Percentiles rank a stretch among this genome's conserved stretches.
Evolutionary conservation across 2,329 filamentous ascomycete genomes (phyloP).

Genomic region (Aspergillus unguis): DNA sequence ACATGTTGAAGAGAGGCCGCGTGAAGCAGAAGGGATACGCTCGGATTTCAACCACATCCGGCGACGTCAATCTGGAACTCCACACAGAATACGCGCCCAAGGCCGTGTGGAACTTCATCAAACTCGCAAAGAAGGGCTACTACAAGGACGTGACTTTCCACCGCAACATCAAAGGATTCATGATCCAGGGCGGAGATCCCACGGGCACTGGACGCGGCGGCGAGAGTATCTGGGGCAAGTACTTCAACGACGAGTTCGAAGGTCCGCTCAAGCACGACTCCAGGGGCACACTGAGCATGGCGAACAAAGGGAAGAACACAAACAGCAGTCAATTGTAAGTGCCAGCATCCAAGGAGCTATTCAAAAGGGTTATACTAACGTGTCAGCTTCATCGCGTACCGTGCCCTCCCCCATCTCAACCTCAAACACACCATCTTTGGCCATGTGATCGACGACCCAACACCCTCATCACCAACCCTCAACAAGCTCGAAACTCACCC

Average conservation of each 20-base stretch:
- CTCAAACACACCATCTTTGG: slow-evolving; percentile 97
- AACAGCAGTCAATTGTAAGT: slow-evolving; percentile 81
- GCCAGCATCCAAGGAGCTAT: not conserved
- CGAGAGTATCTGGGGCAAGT: slow-evolving; percentile 85
- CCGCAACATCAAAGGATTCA: slow-evolving; percentile 91
- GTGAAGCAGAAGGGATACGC: slow-evolving; percentile 91
- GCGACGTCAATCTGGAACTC: slow-evolving; percentile 82
- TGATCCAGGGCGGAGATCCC: slow-evolving; percentile 96
- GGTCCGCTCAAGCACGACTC: slow-evolving; percentile 79
- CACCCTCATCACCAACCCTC: slow-evolving; percentile 51
- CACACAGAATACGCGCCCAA: slow-evolving; percentile 87
- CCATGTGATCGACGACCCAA: slow-evolving; percentile 67
- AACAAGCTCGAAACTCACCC: slow-evolving; percentile 72
- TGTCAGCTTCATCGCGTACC: slow-evolving; percentile 79
- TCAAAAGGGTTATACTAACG: not conserved
- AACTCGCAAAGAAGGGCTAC: slow-evolving; percentile 82
- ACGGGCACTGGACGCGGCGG: slow-evolving; percentile 91
- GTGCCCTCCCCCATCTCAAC: slow-evolving; percentile 78
- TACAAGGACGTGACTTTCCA: slow-evolving; percentile 84
- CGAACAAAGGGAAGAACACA: slow-evolving; percentile 97
- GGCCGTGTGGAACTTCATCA: slow-evolving; percentile 96
- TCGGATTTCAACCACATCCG: slow-evolving; percentile 79
- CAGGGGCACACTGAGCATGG: slow-evolving; percentile 84
- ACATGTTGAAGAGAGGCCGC: slow-evolving; percentile 86
- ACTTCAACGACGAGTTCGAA: slow-evolving; percentile 91